phyloP scores from a whole-genome alignment of 768 basidiomycete genomes.

The Paxillus rubicundulus region DNA sequence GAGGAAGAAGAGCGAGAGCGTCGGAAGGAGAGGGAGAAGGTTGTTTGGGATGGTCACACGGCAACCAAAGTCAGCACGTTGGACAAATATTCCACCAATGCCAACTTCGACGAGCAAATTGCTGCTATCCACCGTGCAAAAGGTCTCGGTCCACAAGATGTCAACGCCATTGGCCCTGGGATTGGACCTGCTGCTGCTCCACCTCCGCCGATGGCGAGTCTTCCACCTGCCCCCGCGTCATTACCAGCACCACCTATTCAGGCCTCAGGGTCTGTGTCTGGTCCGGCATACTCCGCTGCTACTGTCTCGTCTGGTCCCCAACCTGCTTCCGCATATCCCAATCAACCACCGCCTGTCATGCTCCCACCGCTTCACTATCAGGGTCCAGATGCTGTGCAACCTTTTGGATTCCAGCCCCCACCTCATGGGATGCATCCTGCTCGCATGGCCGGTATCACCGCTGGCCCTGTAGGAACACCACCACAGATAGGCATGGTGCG shows the following conservation, averaged over 20 bases:
- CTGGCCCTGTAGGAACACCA: slow-evolving; percentile 40
- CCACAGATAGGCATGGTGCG: slow-evolving; percentile 72
- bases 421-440: slow-evolving; percentile 67
- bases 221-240: slow-evolving; percentile 69
- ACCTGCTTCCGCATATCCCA: slow-evolving; percentile 70
- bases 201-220: slow-evolving; percentile 54
- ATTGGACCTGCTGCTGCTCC: slow-evolving; percentile 81
- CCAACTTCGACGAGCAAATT: slow-evolving; percentile 97
- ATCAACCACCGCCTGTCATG: slow-evolving; percentile 68
- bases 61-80: slow-evolving; percentile 88
- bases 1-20: slow-evolving; percentile 83
- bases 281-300: slow-evolving; percentile 71
- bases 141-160: slow-evolving; percentile 81
- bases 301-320: slow-evolving; percentile 91
- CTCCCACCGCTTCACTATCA: slow-evolving; percentile 84
- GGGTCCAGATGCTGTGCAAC: slow-evolving; percentile 70
- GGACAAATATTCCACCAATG: slow-evolving; percentile 90
- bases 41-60: slow-evolving; percentile 98
- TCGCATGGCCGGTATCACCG: slow-evolving; percentile 58
- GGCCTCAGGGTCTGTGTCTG: slow-evolving; percentile 37
- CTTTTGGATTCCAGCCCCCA: slow-evolving; percentile 77
- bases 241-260: slow-evolving; percentile 68
- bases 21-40: slow-evolving; percentile 88
- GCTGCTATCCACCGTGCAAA: slow-evolving; percentile 93
- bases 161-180: slow-evolving; percentile 80